Evolutionary conservation across 345 rosid genomes (phyloP).

Genomic region (Gossypium australe): DNA sequence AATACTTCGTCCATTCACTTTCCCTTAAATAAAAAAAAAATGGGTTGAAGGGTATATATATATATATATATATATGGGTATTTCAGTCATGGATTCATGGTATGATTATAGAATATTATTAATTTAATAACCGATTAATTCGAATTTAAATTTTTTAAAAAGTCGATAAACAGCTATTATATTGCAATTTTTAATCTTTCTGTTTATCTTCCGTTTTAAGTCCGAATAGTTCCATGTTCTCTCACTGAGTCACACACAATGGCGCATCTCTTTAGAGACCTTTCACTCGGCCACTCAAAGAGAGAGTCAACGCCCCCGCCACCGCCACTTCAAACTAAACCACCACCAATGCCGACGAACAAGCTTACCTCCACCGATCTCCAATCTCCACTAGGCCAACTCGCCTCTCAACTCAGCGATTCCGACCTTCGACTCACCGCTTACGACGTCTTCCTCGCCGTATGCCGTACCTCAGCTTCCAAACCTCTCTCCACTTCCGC

Average conservation of each 20-base stretch:
- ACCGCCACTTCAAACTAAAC: conserved; percentile 29
- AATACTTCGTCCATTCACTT: too few species aligned
- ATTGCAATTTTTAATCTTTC: too few species aligned
- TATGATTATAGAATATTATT: too few species aligned
- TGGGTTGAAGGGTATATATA: too few species aligned
- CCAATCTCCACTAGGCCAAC: conserved; percentile 75
- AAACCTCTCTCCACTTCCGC: conserved; percentile 50
- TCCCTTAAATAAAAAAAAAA: too few species aligned
- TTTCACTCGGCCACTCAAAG: conserved; percentile 80
- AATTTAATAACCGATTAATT: too few species aligned
- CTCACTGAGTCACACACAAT: conserved; percentile 32
- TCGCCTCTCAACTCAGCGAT: conserved; percentile 59
- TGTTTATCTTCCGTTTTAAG: too few species aligned
- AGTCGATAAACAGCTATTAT: too few species aligned
- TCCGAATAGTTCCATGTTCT: too few species aligned
- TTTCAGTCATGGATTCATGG: too few species aligned
- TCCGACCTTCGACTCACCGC: conserved; percentile 80
- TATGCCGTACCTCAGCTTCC: conserved; percentile 73
- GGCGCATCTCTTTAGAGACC: conserved; percentile 96
- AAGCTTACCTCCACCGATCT: conserved; percentile 39
- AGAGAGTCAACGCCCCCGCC: conserved; percentile 53
- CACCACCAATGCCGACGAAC: conserved; percentile 22
- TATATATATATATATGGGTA: too few species aligned
- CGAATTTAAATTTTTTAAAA: too few species aligned
- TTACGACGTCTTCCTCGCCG: conserved; percentile 90